Evolutionary conservation across 805 yeast genomes (phyloP), one percentile per base, ranked within the genome.

Genomic region (Candida dajiaensis): DNA sequence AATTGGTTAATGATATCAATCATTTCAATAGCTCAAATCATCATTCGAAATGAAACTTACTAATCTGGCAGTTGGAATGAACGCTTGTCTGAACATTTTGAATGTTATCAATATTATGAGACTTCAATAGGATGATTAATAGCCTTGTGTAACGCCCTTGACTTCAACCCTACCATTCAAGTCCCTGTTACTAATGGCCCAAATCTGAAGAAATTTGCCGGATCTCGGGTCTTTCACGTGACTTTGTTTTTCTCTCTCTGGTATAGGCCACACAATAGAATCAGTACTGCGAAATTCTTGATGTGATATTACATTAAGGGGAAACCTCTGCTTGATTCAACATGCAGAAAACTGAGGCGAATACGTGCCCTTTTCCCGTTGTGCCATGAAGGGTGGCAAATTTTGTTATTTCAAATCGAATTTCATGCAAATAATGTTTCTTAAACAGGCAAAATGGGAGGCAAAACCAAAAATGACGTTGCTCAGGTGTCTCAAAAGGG

Each of bases 71-170:
- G 42, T 18, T 40, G 28, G 44, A 9, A 35, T 19, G 3, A 41
- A 29, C 4, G 39, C 18, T n/a, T 29, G 13, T 48, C 48, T 44
- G 41, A 48, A 38, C 50, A 48, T 47, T 19, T 19, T 38, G 38
- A 10, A 8, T 26, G 3, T 12, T 28, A 13, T 38, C 29, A 10
- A 8, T 26, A 12, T 12, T 28, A 13, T 28, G n/a, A 28, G 31
- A 28, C 31, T 28, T 5, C n/a, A 3, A 28, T 13, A 13, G n/a
- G 31, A 11, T 13, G 31, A 3, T 28, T 13, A 13, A 28, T 4
- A n/a, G 15, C n/a, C 31, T 28, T 13, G 4, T 4, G 7, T 28
- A 28, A 7, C 6, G 31, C 13, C n/a, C n/a, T 13, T n/a, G 4
- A 28, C n/a, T 28, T n/a, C 12, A 25, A 25, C 28, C 8, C 13